Evolutionary conservation across 441 rosid species (phyloP).

Genomic region (Populus hybrid): DNA sequence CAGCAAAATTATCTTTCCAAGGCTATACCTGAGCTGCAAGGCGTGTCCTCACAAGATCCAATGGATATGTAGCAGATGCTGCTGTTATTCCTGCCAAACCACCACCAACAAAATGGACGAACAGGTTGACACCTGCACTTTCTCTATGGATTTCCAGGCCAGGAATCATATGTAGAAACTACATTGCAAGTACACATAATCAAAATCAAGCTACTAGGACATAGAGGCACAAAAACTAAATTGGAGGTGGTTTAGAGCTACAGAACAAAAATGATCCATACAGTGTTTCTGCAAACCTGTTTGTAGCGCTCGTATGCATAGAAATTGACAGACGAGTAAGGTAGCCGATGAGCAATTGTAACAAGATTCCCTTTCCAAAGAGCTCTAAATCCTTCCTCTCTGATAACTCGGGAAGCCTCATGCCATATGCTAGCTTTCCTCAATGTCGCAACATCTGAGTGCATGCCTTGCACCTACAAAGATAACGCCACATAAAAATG

Average conservation of each 20-base stretch:
- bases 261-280: neutral
- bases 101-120: slow-evolving; percentile 78
- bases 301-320: slow-evolving; percentile 84
- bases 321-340: slow-evolving; percentile 82
- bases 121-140: slow-evolving; percentile 50
- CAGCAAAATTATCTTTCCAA: neutral
- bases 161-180: slow-evolving; percentile 58
- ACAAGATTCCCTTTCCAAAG: slow-evolving; percentile 96
- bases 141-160: slow-evolving; percentile 47
- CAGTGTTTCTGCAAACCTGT: slow-evolving; percentile 37
- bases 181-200: slow-evolving; percentile 25
- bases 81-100: slow-evolving; percentile 97
- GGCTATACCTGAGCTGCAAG: slow-evolving; percentile 82
- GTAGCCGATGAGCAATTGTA: slow-evolving; percentile 87
- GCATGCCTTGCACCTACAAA: slow-evolving; percentile 92
- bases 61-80: slow-evolving; percentile 85
- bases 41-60: slow-evolving; percentile 96
- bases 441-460: slow-evolving; percentile 55
- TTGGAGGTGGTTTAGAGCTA: neutral
- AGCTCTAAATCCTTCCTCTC: slow-evolving; percentile 86
- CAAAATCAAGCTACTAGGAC: slow-evolving; percentile 9
- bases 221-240: neutral
- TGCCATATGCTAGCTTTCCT: slow-evolving; percentile 75
- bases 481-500: neutral
- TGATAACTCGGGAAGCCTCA: slow-evolving; percentile 82